Conservation (phyloP, 2,329 filamentous ascomycete genomes). For the Sphaerulina vaccinii region DNA sequence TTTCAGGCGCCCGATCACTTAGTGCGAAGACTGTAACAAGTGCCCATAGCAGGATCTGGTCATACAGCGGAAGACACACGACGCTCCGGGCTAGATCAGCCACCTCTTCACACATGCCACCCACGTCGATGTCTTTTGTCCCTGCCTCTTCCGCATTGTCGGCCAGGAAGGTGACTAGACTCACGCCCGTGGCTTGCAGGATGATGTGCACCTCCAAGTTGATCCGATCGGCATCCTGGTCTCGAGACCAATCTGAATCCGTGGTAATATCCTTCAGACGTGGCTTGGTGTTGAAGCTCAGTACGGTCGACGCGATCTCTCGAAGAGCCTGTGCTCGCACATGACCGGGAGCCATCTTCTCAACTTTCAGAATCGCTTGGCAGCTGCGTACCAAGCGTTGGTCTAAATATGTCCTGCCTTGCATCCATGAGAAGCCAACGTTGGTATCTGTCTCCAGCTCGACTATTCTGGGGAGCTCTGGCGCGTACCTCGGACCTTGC, state of each 20-base stretch:
- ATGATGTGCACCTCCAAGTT: conserved; percentile 20
- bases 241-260: conserved; percentile 3
- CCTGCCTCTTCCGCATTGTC: conserved; percentile 6
- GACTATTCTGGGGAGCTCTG: conserved; percentile 10
- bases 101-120: conserved; percentile 17
- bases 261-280: not conserved
- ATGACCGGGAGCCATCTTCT: conserved; percentile 1
- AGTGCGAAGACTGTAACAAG: conserved; percentile 20
- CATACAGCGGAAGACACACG: conserved; percentile 12
- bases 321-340: conserved; percentile 5
- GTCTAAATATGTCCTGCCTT: conserved; percentile 11
- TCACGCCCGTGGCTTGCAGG: conserved; percentile 18
- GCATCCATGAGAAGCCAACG: conserved; percentile 14
- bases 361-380: conserved; percentile 9
- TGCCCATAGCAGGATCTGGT: conserved; percentile 17
- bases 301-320: conserved; percentile 5
- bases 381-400: conserved; percentile 12
- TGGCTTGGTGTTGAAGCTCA: conserved; percentile 16
- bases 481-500: not conserved
- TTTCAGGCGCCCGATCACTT: conserved; percentile 5
- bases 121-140: conserved; percentile 15
- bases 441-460: conserved; percentile 8
- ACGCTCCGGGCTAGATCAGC: conserved; percentile 16
- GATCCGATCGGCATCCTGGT: conserved; percentile 16
- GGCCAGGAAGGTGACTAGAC: conserved; percentile 16